Evolutionary conservation across 2,329 filamentous ascomycete genomes (phyloP).

Genomic region (Ophiocordyceps camponoti-rufipedis): DNA sequence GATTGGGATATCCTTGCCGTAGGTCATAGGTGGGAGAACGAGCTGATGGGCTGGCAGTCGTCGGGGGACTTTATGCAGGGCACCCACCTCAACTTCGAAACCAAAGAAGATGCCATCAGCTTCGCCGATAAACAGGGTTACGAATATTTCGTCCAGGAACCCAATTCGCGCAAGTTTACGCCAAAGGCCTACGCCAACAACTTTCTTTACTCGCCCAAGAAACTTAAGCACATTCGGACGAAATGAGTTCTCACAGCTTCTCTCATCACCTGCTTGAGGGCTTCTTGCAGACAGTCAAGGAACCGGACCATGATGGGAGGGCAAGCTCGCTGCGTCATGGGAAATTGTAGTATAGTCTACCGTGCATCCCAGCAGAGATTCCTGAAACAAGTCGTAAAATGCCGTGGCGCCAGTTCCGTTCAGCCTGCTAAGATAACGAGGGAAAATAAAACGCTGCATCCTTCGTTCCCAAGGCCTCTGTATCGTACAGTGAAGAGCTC

Average conservation of each 20-base stretch:
- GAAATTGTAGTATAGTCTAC: too few species aligned
- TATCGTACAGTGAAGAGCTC: too few species aligned
- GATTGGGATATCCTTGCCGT: conserved; percentile 91
- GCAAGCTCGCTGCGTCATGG: too few species aligned
- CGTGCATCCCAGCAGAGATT: too few species aligned
- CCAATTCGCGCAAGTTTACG: conserved; percentile 67
- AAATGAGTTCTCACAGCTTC: conserved; percentile 33
- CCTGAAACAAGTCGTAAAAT: too few species aligned
- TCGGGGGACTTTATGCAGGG: conserved; percentile 91
- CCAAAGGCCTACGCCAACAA: conserved; percentile 97
- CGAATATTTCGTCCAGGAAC: conserved; percentile 97
- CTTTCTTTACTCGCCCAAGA: conserved; percentile 69
- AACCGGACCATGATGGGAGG: not conserved
- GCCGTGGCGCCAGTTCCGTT: too few species aligned
- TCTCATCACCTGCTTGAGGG: too few species aligned
- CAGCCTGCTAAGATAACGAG: too few species aligned
- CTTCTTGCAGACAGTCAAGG: not conserved
- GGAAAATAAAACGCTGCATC: too few species aligned
- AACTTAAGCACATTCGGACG: conserved; percentile 73
- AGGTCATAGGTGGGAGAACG: conserved; percentile 96
- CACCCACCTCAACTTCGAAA: conserved; percentile 75
- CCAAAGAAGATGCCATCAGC: conserved; percentile 81
- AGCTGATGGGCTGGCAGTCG: conserved; percentile 96
- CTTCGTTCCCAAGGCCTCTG: too few species aligned
- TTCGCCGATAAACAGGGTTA: conserved; percentile 99